A percentile compares a stretch with the other conserved stretches of the same genome.
Conservation (phyloP, 1,284 basidiomycete genomes). For the Heterobasidion parviporum region DNA sequence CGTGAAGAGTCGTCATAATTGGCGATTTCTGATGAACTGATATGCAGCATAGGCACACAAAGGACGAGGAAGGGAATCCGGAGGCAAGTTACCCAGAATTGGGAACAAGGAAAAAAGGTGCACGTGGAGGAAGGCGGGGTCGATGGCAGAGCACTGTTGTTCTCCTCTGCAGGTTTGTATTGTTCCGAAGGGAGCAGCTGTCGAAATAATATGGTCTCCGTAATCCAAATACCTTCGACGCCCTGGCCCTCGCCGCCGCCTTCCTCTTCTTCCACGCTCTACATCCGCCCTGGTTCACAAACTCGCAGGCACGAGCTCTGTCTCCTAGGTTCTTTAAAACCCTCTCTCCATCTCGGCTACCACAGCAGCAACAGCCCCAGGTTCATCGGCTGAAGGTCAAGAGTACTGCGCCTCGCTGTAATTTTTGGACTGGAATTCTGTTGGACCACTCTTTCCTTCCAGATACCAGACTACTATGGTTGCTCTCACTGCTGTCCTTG, state of each 20-base stretch:
- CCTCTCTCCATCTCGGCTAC: conserved; percentile 2
- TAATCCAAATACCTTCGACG: conserved; percentile 8
- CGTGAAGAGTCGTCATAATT: not conserved
- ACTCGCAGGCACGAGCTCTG: conserved; percentile 19
- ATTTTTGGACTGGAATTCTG: too few species aligned
- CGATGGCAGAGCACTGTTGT: conserved; percentile 11
- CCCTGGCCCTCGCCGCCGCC: conserved; percentile 8
- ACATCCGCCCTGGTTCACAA: conserved; percentile 1
- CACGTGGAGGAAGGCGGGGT: conserved; percentile 17
- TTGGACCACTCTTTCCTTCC: not conserved
- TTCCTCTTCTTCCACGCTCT: conserved; percentile 7
- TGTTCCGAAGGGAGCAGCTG: conserved; percentile 3
- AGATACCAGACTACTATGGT: conserved; percentile 24
- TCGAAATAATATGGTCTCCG: not conserved
- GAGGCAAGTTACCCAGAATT: conserved; percentile 14
- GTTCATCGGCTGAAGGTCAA: not conserved
- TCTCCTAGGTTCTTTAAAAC: conserved; percentile 18
- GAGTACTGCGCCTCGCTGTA: not conserved
- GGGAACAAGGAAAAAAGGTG: conserved; percentile 21
- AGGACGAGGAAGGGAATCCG: not conserved
- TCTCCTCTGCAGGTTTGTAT: not conserved
- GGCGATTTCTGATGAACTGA: not conserved
- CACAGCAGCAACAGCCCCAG: conserved; percentile 1
- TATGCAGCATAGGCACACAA: not conserved
- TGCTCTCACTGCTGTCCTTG: conserved; percentile 25